Percentiles rank a stretch among this genome's conserved stretches.
These are phyloP conservation scores for Aspergillus hortae DNA, from an alignment of 2,329 filamentous ascomycete genomes.

Conservation along the genomic window DNA sequence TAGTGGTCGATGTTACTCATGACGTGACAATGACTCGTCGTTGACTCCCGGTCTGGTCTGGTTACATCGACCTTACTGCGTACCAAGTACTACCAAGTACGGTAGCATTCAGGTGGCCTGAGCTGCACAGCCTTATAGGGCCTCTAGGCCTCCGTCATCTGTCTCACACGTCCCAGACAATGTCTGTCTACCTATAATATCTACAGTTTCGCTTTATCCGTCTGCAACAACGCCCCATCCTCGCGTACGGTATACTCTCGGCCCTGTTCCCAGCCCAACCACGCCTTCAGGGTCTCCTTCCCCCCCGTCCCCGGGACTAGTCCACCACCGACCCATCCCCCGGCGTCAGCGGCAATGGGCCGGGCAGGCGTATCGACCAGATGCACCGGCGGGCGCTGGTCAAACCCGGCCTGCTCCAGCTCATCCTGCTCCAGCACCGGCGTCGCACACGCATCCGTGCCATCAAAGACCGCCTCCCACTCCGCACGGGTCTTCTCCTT, in stretches of 20 bases:
- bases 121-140: background rate
- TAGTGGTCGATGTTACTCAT: background rate
- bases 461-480: constrained; percentile 85
- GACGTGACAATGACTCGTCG: background rate
- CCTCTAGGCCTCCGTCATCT: background rate
- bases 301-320: constrained; percentile 69
- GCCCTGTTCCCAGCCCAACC: constrained; percentile 75
- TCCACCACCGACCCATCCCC: constrained; percentile 62
- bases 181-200: too few relatives aligned
- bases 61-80: background rate
- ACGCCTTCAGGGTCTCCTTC: constrained; percentile 63
- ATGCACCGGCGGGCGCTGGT: constrained; percentile 44
- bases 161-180: background rate
- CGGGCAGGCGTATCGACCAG: constrained; percentile 68
- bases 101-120: background rate
- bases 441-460: constrained; percentile 88
- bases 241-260: constrained; percentile 63
- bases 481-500: constrained; percentile 65
- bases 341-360: constrained; percentile 54
- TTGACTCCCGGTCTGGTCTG: background rate
- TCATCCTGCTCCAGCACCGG: constrained; percentile 76
- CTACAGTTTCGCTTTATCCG: constrained; percentile 28
- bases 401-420: constrained; percentile 57
- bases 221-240: constrained; percentile 58
- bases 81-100: too few relatives aligned